Evolutionary conservation across 768 basidiomycete species (phyloP).

Genomic region (Russula abietina): DNA sequence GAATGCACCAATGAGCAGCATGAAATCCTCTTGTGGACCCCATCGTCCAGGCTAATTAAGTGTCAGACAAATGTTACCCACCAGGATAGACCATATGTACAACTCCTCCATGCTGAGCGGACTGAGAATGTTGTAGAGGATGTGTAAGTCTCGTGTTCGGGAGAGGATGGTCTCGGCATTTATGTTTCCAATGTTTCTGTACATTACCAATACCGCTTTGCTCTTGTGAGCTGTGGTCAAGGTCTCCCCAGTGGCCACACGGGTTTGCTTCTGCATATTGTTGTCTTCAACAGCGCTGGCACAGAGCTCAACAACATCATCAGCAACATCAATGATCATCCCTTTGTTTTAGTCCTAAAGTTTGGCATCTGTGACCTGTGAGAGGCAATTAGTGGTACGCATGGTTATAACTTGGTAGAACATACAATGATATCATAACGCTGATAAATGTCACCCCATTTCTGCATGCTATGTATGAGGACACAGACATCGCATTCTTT

Average conservation of each 20-base stretch:
- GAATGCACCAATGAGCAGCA: too few relatives aligned
- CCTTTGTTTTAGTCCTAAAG: conserved; percentile 90
- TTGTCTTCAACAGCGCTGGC: too few relatives aligned
- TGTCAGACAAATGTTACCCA: conserved; percentile 89
- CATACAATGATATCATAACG: conserved; percentile 91
- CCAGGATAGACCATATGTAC: conserved; percentile 81
- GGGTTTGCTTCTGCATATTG: too few relatives aligned
- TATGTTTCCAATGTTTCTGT: conserved; percentile 84
- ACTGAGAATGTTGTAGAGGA: too few relatives aligned
- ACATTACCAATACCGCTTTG: conserved; percentile 92
- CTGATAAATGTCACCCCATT: conserved; percentile 95
- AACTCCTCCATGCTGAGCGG: conserved; percentile 58
- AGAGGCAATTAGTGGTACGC: too few relatives aligned
- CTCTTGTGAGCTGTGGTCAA: too few relatives aligned
- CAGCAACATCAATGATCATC: conserved; percentile 84
- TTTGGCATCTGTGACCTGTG: conserved; percentile 78
- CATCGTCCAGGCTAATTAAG: conserved; percentile 96
- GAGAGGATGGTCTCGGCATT: conserved; percentile 97
- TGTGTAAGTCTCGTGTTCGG: conserved; percentile 75
- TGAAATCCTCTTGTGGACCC: conserved; percentile 86
- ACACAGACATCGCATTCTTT: too few relatives aligned
- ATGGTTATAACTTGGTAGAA: too few relatives aligned
- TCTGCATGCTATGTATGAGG: conserved; percentile 87
- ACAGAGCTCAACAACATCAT: conserved; percentile 93
- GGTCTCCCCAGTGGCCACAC: too few relatives aligned